phyloP scores from a whole-genome alignment of 179 eudicot species.

The Silene noctiflora region DNA sequence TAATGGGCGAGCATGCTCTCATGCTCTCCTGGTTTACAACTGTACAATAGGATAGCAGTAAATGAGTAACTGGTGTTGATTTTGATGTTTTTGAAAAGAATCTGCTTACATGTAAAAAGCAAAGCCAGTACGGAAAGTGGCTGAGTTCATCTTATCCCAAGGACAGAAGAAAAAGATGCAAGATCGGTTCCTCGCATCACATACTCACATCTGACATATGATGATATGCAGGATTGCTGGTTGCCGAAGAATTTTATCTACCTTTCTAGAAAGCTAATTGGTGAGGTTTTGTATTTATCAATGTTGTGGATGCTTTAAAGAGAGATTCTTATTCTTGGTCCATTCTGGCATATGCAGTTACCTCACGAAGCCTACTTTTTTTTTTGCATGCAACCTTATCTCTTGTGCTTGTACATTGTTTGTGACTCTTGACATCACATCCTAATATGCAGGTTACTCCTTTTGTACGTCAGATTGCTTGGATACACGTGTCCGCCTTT shows the following conservation, averaged over 20 bases:
- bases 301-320: conserved; percentile 29
- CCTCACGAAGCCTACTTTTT: conserved; percentile 10
- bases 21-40: neutral
- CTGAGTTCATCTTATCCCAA: conserved; percentile 27
- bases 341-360: conserved; percentile 22
- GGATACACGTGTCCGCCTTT: conserved; percentile 22
- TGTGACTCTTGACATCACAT: conserved; percentile 21
- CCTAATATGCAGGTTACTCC: conserved; percentile 18
- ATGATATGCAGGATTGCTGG: conserved; percentile 24
- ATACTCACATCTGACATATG: conserved; percentile 18
- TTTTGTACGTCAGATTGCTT: conserved; percentile 22
- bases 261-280: conserved; percentile 29
- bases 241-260: conserved; percentile 24
- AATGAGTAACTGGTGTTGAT: conserved; percentile 6
- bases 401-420: conserved; percentile 25
- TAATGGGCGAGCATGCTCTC: neutral
- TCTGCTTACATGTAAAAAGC: conserved; percentile 17
- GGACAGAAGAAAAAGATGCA: conserved; percentile 15
- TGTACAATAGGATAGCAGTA: conserved; percentile 9
- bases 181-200: conserved; percentile 33
- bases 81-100: conserved; percentile 16
- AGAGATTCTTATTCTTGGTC: conserved; percentile 33
- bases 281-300: conserved; percentile 23
- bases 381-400: conserved; percentile 25
- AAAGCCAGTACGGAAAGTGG: conserved; percentile 28